These are phyloP conservation scores for Anthracocystis walkeri DNA, from an alignment of 1,284 basidiomycete species.

Conservation along the genomic window DNA sequence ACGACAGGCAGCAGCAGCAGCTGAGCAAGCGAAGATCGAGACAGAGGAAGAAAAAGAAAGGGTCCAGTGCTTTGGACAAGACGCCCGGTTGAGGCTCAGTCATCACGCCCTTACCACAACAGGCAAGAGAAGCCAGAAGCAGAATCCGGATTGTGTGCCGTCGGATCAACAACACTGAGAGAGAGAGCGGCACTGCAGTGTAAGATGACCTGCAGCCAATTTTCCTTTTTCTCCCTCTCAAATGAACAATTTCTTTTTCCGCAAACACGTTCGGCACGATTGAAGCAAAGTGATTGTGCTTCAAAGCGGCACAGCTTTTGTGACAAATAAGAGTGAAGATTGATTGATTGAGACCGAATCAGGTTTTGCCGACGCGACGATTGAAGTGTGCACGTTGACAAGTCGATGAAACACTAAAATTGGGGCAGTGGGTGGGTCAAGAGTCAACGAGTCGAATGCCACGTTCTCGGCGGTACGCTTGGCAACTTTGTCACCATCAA, in stretches of 20 bases:
- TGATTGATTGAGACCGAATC: no score
- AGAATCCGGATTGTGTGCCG: no score
- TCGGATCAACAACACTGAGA: background rate
- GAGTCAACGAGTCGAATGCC: background rate
- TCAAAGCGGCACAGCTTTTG: background rate
- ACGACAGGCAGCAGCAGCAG: no score
- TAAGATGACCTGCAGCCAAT: background rate
- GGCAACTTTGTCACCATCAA: background rate
- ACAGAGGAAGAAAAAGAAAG: background rate
- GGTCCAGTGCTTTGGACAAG: background rate
- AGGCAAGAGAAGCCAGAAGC: background rate
- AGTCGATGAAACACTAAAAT: no score
- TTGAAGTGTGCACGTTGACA: background rate
- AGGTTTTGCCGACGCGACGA: background rate
- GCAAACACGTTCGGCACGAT: no score
- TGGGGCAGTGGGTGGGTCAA: no score
- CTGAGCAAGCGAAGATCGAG: no score
- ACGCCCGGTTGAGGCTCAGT: background rate
- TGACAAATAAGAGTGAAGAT: no score
- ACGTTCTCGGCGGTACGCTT: background rate
- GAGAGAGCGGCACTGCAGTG: no score
- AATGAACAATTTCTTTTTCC: background rate
- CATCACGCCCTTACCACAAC: background rate
- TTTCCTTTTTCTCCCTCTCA: background rate
- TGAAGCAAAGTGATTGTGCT: no score